Conservation (phyloP, 169 alveolate species). For the Plasmodium malariae region DNA sequence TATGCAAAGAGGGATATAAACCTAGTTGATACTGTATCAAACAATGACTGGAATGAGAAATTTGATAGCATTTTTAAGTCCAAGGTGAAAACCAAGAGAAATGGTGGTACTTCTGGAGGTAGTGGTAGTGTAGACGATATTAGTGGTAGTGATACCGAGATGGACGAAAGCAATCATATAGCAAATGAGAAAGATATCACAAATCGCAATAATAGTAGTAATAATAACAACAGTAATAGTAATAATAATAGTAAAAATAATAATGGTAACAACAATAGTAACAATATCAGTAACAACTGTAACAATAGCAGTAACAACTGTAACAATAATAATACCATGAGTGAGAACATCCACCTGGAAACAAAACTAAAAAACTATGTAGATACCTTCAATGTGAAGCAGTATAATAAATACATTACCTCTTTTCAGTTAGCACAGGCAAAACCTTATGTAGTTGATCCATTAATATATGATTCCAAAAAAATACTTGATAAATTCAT, state of each 20-base stretch:
- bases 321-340: background rate
- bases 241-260: slow-evolving; percentile 1
- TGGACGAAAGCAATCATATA: background rate
- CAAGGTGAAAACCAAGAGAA: slow-evolving; percentile 7
- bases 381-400: slow-evolving; percentile 37
- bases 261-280: background rate
- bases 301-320: background rate
- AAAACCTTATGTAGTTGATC: slow-evolving; percentile 80
- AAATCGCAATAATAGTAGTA: background rate
- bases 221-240: background rate
- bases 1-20: slow-evolving; percentile 33
- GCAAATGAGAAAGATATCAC: background rate
- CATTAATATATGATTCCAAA: slow-evolving; percentile 79
- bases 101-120: too few species aligned
- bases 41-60: background rate
- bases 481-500: slow-evolving; percentile 78
- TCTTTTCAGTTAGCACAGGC: slow-evolving; percentile 63
- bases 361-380: slow-evolving; percentile 41
- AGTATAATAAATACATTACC: slow-evolving; percentile 71
- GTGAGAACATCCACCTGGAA: slow-evolving; percentile 14
- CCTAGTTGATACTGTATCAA: slow-evolving; percentile 16
- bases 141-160: background rate
- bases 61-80: slow-evolving; percentile 27
- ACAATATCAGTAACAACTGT: background rate
- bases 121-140: too few species aligned